phyloP scores from a whole-genome alignment of 257 asterid genomes.

The Solanum ossicruentum region DNA sequence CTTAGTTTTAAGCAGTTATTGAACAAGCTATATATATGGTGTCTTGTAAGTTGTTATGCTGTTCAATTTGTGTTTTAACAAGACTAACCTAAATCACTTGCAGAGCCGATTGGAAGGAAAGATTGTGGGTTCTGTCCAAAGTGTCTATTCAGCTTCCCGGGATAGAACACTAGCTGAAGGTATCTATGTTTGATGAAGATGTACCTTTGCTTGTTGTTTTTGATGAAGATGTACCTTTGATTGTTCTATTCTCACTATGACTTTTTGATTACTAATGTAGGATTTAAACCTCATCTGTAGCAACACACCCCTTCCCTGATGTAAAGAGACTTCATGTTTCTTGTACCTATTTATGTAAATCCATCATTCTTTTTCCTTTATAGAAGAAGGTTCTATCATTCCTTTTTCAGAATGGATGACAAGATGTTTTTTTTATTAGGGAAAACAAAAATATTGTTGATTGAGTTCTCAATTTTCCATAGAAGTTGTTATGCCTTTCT shows the following conservation, averaged over 20 bases:
- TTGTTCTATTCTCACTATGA: background rate
- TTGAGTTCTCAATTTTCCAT: background rate
- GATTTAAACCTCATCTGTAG: background rate
- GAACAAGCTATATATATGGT: background rate
- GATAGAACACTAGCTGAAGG: slow-evolving; percentile 48
- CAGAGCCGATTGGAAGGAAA: slow-evolving; percentile 58
- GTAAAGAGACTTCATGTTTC: background rate
- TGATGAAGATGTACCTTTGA: background rate
- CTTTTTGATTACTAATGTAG: background rate
- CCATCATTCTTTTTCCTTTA: background rate
- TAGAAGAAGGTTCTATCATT: too few relatives aligned
- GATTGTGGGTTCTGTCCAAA: slow-evolving; percentile 35
- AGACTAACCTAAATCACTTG: slow-evolving; percentile 14
- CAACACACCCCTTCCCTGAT: background rate
- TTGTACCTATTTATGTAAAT: background rate
- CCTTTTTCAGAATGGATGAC: background rate
- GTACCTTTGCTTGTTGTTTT: background rate
- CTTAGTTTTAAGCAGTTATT: background rate
- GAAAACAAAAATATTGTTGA: background rate
- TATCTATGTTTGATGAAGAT: background rate
- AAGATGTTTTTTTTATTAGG: background rate
- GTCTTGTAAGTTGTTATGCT: background rate
- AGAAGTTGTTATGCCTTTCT: background rate
- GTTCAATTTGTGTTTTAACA: background rate
- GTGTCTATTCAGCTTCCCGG: slow-evolving; percentile 33